These are phyloP conservation scores for Candida frijolesensis DNA, from an alignment of 1,139 yeast species.

Conservation along the genomic window DNA sequence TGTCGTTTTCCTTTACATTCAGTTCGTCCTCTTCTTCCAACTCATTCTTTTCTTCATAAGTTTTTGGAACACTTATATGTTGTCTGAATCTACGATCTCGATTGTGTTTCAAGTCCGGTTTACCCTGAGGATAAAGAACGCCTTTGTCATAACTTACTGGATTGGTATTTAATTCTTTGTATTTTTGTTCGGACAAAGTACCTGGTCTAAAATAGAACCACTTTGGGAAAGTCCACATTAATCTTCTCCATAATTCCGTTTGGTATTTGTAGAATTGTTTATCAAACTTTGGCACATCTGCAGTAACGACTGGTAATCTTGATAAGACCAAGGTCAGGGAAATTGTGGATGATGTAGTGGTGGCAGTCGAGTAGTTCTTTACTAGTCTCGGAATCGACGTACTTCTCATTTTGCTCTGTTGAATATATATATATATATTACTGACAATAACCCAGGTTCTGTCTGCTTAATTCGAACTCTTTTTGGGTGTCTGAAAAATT, in stretches of 20 bases:
- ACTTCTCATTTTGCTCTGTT: background rate
- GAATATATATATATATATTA: no score
- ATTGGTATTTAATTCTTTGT: slow-evolving; percentile 70
- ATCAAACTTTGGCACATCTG: slow-evolving; percentile 74
- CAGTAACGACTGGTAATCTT: slow-evolving; percentile 82
- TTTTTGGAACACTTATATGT: slow-evolving; percentile 68
- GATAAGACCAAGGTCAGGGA: slow-evolving; percentile 62
- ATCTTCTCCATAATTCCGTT: slow-evolving; percentile 79
- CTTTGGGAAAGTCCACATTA: slow-evolving; percentile 97
- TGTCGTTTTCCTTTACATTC: slow-evolving; percentile 41
- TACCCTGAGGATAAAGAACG: slow-evolving; percentile 77
- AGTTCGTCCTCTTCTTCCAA: slow-evolving; percentile 37
- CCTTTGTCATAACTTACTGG: slow-evolving; percentile 75
- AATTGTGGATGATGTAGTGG: slow-evolving; percentile 17
- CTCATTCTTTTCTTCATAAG: slow-evolving; percentile 46
- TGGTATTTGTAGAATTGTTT: slow-evolving; percentile 79
- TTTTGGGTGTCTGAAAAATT: background rate
- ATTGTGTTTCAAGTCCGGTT: slow-evolving; percentile 82
- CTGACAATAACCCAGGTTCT: no score
- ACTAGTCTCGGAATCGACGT: slow-evolving; percentile 1
- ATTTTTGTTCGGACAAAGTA: slow-evolving; percentile 83
- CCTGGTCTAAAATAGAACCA: slow-evolving; percentile 92
- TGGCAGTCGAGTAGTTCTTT: slow-evolving; percentile 4
- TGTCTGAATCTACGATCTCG: slow-evolving; percentile 89
- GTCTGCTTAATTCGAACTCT: background rate